Base-by-base conservation (phyloP, 352 stramenopile species). In the Phytopythium oedochilum region DNA sequence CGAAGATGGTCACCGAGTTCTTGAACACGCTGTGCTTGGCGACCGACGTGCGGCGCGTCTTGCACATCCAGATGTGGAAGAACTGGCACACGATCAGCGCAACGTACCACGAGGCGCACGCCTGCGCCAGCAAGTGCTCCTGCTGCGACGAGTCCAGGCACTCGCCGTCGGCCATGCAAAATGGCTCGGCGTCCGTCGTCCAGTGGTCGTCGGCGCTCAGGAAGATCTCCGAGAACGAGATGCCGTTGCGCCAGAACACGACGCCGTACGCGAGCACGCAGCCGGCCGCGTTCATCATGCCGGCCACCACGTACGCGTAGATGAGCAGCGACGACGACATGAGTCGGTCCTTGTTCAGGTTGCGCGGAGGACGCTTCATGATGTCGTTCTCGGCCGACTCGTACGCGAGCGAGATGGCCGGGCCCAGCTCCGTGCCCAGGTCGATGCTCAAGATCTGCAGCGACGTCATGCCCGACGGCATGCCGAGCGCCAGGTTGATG, bases 371-470 rank as follows among this genome's bases (percentile, higher is more conserved):
- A 2, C 84, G 72, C n/a, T 65, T 55, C 86, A 96, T 96, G 40
- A 94, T 92, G 56, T 94, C 82, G 10, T 61, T 63, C 53, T 92
- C 83, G 0, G 80, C 53, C 17, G 61, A 64, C 63, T 98, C 92
- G 60, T 89, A 96, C 10, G 88, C 89, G 31, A 97, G 78, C 3
- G 88, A 95, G 45, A 98, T 92, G 14, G 87, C 89, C 1, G 89
- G 89, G 22, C 82, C 75, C 11, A 97, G 85, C 58, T 98, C 92
- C 0, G 87, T 97, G 14, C 79, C 81, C 1, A 97, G 68, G 61
- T 97, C 88, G 42, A 97, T 91, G 43, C 67, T 79, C 28, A 97
- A 65, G 51, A 97, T 96, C 45, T 96, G 76, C 11, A 97, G 61
- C n/a, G 89, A 90, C 1, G 82, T 90, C 46, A 97, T 70, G 0